phyloP scores from a whole-genome alignment of 169 alveolate genomes.

The Plasmodium knowlesi region DNA sequence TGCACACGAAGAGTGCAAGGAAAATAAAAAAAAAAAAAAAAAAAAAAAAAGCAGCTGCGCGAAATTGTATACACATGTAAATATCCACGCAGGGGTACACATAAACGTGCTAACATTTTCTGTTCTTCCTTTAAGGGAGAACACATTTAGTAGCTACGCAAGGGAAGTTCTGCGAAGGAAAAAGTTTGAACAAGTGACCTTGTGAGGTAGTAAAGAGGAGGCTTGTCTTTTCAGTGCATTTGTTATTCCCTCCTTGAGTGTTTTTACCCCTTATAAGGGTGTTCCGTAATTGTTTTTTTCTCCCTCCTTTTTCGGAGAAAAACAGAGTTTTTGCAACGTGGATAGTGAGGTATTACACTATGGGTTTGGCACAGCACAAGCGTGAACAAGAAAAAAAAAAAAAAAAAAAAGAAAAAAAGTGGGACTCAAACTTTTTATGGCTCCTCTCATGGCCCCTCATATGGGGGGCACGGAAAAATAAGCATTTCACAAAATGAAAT shows the following conservation, averaged over 20 bases:
- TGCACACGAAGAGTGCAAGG: background rate
- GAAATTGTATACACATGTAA: background rate
- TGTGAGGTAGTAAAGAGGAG: background rate
- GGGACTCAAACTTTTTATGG: background rate
- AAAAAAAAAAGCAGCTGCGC: background rate
- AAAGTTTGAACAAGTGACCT: background rate
- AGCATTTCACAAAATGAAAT: background rate
- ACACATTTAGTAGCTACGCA: background rate
- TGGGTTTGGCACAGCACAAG: background rate
- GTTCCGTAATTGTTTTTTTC: background rate
- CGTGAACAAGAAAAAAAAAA: background rate
- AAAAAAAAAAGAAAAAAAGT: too few species aligned
- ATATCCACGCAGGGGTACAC: background rate
- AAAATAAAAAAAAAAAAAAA: background rate
- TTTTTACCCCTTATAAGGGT: background rate
- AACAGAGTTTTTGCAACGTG: background rate
- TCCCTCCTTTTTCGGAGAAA: background rate
- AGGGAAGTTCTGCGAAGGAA: background rate
- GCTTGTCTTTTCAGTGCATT: background rate
- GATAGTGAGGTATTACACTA: background rate
- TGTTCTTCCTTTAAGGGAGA: background rate
- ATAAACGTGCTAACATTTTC: background rate
- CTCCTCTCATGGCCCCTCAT: background rate
- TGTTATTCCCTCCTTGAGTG: background rate
- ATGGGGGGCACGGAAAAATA: background rate